Conservation (phyloP, 768 basidiomycete genomes). For the Leccinum incarnatum region DNA sequence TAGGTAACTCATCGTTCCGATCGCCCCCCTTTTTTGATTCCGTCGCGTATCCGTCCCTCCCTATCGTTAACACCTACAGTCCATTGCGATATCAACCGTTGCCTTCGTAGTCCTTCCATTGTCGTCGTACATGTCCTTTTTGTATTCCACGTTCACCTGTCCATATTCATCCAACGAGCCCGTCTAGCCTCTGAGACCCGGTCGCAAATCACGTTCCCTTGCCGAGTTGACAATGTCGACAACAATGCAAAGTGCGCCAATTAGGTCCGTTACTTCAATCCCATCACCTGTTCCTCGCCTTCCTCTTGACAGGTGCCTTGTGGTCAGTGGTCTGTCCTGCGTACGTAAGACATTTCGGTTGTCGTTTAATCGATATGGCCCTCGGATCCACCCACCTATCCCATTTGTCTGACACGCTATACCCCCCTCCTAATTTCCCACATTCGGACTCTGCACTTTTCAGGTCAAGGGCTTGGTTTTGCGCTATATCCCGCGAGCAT, state of each 20-base stretch:
- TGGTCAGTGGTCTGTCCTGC: conserved; percentile 26
- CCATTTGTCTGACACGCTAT: conserved; percentile 30
- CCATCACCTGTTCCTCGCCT: conserved; percentile 27
- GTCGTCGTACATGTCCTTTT: conserved; percentile 26
- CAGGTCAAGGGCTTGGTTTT: conserved; percentile 34
- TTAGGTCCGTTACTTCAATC: conserved; percentile 29
- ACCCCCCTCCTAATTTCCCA: conserved; percentile 31
- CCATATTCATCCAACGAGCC: conserved; percentile 16
- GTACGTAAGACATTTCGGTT: conserved; percentile 37
- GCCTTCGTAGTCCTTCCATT: conserved; percentile 23
- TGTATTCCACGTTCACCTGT: conserved; percentile 28
- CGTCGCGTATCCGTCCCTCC: conserved; percentile 15
- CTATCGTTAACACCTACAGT: conserved; percentile 17
- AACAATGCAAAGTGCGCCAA: conserved; percentile 34
- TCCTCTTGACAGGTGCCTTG: conserved; percentile 34
- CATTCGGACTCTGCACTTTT: conserved; percentile 30
- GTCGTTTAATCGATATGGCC: conserved; percentile 37
- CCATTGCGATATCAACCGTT: conserved; percentile 18
- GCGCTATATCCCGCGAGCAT: conserved; percentile 37
- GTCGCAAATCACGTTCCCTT: conserved; percentile 24
- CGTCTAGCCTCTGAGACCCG: conserved; percentile 28
- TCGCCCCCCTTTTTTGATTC: conserved; percentile 17
- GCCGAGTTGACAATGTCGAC: conserved; percentile 30
- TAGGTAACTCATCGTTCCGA: conserved; percentile 24
- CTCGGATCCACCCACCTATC: conserved; percentile 38